Conservation (phyloP, 495 filamentous ascomycete genomes). For the Xylaria palmicola region DNA sequence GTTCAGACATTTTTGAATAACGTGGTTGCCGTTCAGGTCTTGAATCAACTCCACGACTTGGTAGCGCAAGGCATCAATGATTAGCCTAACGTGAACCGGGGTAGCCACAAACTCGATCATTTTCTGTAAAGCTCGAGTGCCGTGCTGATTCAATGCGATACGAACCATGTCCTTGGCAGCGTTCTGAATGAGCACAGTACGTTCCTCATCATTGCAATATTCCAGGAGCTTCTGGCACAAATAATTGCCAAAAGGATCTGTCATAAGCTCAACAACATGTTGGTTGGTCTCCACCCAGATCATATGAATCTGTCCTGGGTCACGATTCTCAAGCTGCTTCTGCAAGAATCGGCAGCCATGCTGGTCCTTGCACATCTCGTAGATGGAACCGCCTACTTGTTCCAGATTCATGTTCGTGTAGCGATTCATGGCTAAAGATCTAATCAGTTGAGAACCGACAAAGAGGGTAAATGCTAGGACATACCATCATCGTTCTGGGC, state of each 20-base stretch:
- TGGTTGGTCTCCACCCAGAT: conserved; percentile 91
- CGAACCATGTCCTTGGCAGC: conserved; percentile 79
- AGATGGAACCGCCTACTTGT: conserved; percentile 74
- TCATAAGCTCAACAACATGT: conserved; percentile 96
- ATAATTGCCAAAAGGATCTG: conserved; percentile 97
- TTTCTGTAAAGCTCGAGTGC: conserved; percentile 93
- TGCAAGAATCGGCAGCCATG: conserved; percentile 94
- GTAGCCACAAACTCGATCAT: conserved; percentile 97
- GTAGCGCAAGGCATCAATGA: conserved; percentile 73
- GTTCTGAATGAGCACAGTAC: conserved; percentile 86
- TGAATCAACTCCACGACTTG: conserved; percentile 92
- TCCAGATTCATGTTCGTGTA: conserved; percentile 79
- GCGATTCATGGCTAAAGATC: conserved; percentile 55
- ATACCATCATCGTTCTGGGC: conserved; percentile 62
- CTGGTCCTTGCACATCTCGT: conserved; percentile 90
- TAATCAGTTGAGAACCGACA: conserved; percentile 15
- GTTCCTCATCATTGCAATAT: conserved; percentile 88
- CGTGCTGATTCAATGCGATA: conserved; percentile 95
- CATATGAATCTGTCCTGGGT: conserved; percentile 77
- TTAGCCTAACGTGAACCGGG: conserved; percentile 69
- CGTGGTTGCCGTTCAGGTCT: conserved; percentile 96
- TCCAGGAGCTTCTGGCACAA: conserved; percentile 96
- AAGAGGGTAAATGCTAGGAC: background rate
- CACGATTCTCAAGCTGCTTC: conserved; percentile 92
- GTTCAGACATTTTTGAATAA: conserved; percentile 98